A percentile compares a stretch with the other conserved stretches of the same genome.
Evolutionary conservation across 768 basidiomycete species (phyloP).

Genomic region (Psilocybe tampanensis): DNA sequence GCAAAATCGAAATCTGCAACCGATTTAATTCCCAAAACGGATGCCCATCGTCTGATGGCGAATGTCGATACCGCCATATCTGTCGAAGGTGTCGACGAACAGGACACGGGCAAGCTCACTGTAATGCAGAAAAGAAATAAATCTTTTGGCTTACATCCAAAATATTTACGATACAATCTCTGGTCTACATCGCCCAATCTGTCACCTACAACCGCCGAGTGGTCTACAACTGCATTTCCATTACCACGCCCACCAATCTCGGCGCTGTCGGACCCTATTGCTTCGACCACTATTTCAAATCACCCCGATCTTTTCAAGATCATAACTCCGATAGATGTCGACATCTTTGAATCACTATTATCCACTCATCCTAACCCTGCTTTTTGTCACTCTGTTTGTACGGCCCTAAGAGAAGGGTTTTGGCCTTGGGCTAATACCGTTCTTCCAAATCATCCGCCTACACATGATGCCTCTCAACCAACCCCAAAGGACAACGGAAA

Average conservation of each 20-base stretch:
- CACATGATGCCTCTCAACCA: neutral
- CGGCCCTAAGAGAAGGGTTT: slow-evolving; percentile 36
- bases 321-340: slow-evolving; percentile 27
- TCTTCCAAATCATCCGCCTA: slow-evolving; percentile 18
- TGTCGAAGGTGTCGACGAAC: slow-evolving; percentile 18
- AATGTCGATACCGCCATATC: slow-evolving; percentile 22
- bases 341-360: slow-evolving; percentile 16
- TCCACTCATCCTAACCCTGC: slow-evolving; percentile 41
- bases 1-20: slow-evolving; percentile 15
- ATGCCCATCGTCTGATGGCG: slow-evolving; percentile 11
- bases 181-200: slow-evolving; percentile 9
- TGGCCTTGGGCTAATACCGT: slow-evolving; percentile 43
- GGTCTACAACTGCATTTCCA: slow-evolving; percentile 15
- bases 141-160: neutral
- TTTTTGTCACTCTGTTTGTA: slow-evolving; percentile 36
- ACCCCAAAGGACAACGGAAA: slow-evolving; percentile 25
- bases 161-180: slow-evolving; percentile 16
- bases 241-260: slow-evolving; percentile 15
- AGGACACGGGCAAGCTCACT: slow-evolving; percentile 4
- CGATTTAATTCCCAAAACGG: slow-evolving; percentile 20
- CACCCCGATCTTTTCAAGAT: slow-evolving; percentile 37
- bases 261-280: slow-evolving; percentile 16
- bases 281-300: slow-evolving; percentile 21
- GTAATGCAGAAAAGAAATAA: neutral
- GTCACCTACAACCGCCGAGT: slow-evolving; percentile 12